These are phyloP conservation scores for Alternaria gaisen DNA, from an alignment of 2,329 filamentous ascomycete species.

Conservation along the genomic window DNA sequence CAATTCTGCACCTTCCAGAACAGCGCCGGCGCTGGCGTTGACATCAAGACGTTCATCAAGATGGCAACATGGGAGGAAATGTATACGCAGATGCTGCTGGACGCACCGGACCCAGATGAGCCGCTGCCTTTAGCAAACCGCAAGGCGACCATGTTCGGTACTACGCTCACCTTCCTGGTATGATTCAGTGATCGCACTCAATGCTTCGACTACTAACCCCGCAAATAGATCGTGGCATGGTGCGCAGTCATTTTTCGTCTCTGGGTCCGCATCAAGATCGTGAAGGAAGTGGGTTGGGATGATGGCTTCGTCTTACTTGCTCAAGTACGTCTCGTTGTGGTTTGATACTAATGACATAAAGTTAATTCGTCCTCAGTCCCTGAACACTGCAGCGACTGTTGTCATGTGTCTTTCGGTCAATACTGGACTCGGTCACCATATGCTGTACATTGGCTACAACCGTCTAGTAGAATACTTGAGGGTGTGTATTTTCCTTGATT, in stretches of 20 bases:
- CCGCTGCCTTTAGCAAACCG: conserved; percentile 39
- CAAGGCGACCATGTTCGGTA: conserved; percentile 36
- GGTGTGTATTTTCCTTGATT: conserved; percentile 11
- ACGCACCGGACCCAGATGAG: conserved; percentile 40
- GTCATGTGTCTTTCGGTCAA: conserved; percentile 35
- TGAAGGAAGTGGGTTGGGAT: conserved; percentile 49
- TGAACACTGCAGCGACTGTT: conserved; percentile 37
- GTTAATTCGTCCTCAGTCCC: conserved; percentile 24
- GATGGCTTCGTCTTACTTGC: conserved; percentile 45
- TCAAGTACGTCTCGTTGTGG: conserved; percentile 27
- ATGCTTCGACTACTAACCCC: conserved; percentile 16
- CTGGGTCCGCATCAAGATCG: conserved; percentile 37
- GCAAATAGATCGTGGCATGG: conserved; percentile 36
- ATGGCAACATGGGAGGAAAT: conserved; percentile 32
- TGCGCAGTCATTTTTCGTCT: conserved; percentile 40
- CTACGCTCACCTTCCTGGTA: conserved; percentile 41
- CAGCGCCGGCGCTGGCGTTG: conserved; percentile 11
- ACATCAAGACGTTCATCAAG: conserved; percentile 7
- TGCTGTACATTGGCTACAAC: conserved; percentile 33
- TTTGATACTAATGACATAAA: neutral
- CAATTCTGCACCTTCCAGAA: conserved; percentile 3
- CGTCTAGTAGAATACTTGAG: conserved; percentile 26
- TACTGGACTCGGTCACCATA: conserved; percentile 45
- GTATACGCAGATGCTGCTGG: conserved; percentile 26
- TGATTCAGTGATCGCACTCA: neutral